Conservation (phyloP, 495 filamentous ascomycete genomes). For the Annulohypoxylon maeteangense region DNA sequence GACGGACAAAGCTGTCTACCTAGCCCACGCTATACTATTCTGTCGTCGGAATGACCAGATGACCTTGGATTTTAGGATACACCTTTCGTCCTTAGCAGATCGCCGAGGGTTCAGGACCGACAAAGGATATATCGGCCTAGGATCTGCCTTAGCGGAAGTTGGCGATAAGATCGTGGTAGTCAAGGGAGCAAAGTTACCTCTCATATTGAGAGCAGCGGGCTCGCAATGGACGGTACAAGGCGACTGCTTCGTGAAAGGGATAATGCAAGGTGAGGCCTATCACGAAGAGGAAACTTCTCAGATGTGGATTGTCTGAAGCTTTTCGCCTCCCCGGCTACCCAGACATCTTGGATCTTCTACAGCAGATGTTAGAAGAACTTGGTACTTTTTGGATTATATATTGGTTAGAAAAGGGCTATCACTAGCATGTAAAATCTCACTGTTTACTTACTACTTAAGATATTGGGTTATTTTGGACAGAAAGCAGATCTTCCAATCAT, state of each 20-base stretch:
- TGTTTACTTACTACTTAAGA: neutral
- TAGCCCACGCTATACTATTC: slow-evolving; percentile 28
- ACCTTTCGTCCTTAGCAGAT: slow-evolving; percentile 36
- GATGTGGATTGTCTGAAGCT: slow-evolving; percentile 34
- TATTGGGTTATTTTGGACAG: neutral
- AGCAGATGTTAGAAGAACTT: neutral
- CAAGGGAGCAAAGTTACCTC: slow-evolving; percentile 33
- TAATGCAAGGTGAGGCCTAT: slow-evolving; percentile 40
- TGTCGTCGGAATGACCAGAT: slow-evolving; percentile 29
- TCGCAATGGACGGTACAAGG: slow-evolving; percentile 36
- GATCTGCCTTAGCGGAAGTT: slow-evolving; percentile 33
- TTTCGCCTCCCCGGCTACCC: neutral
- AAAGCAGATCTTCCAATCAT: slow-evolving; percentile 16
- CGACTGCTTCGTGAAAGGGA: slow-evolving; percentile 39
- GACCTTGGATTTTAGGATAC: slow-evolving; percentile 32
- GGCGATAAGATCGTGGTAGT: slow-evolving; percentile 38
- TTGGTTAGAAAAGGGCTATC: slow-evolving; percentile 6
- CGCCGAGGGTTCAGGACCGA: slow-evolving; percentile 35
- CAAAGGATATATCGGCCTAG: slow-evolving; percentile 36
- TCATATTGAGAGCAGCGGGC: slow-evolving; percentile 21
- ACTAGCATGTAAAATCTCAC: neutral
- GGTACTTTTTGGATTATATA: neutral
- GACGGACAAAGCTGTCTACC: slow-evolving; percentile 16
- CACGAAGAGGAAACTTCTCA: slow-evolving; percentile 22
- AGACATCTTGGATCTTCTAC: neutral